Evolutionary conservation across 2,329 filamentous ascomycete genomes (phyloP).

Genomic region (Colletotrichum musae): DNA sequence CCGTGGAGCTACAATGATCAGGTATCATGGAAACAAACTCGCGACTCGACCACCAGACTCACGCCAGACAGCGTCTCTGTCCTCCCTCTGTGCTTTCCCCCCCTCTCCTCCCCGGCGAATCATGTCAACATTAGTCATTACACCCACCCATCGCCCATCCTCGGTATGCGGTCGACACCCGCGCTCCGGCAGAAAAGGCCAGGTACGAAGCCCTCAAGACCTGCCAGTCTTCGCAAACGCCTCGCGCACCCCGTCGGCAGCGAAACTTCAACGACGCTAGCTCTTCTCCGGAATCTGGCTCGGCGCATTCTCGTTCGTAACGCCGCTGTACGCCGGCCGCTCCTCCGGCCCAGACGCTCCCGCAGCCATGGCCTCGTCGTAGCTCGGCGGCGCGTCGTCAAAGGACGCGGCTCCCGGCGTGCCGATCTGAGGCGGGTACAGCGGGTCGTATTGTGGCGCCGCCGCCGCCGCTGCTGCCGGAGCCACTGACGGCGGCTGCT

Average conservation of each 20-base stretch:
- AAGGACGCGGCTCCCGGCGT: conserved; percentile 59
- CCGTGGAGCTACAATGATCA: too few species aligned
- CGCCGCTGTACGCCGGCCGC: conserved; percentile 77
- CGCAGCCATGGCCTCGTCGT: conserved; percentile 92
- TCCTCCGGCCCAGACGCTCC: conserved; percentile 79
- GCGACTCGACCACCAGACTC: not conserved
- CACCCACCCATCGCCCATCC: not conserved
- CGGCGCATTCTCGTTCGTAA: conserved; percentile 73
- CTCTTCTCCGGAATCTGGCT: conserved; percentile 62
- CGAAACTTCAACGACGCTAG: conserved; percentile 39
- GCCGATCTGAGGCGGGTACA: conserved; percentile 73
- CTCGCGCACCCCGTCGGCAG: not conserved
- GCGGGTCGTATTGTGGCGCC: conserved; percentile 58
- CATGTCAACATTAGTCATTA: conserved; percentile 27
- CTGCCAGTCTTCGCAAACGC: not conserved
- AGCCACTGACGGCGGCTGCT: conserved; percentile 40
- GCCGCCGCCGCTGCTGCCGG: conserved; percentile 44
- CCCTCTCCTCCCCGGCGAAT: not conserved
- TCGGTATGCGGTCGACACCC: too few species aligned
- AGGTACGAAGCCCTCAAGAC: not conserved
- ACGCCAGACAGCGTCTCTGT: not conserved
- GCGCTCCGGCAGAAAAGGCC: too few species aligned
- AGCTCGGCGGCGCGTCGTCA: conserved; percentile 92
- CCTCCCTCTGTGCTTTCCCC: not conserved
- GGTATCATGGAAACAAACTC: not conserved